Evolutionary conservation across 2,329 filamentous ascomycete genomes (phyloP).

Genomic region (Trichoderma semiorbis): DNA sequence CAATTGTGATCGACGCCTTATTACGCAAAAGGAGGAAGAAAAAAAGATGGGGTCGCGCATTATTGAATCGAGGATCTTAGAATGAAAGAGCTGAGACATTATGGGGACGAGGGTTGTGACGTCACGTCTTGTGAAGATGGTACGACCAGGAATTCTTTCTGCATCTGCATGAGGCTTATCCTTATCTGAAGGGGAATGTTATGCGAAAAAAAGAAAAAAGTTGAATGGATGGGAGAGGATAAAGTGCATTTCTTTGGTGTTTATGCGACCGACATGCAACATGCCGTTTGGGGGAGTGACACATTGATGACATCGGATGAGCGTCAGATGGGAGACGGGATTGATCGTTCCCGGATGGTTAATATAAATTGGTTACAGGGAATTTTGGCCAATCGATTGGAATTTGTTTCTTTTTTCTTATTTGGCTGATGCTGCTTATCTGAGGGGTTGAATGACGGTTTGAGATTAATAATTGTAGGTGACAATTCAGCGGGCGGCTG

Average conservation of each 20-base stretch:
- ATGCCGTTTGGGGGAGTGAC: not conserved
- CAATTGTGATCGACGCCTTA: not conserved
- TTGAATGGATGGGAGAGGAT: not conserved
- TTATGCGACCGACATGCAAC: not conserved
- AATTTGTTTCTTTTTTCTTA: not conserved
- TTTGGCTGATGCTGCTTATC: not conserved
- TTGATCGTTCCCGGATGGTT: not conserved
- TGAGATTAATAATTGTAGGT: not conserved
- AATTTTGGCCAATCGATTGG: not conserved
- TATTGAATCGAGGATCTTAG: conserved; percentile 1
- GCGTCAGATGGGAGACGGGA: not conserved
- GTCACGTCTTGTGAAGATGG: not conserved
- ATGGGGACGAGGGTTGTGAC: not conserved
- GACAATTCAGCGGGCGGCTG: not conserved
- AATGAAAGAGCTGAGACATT: not conserved
- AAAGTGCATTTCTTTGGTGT: not conserved
- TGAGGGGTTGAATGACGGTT: not conserved
- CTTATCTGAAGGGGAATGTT: not conserved
- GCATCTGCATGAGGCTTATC: not conserved
- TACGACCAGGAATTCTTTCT: not conserved
- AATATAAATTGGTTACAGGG: not conserved
- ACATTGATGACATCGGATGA: not conserved
- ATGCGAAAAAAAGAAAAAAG: not conserved
- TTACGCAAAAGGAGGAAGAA: not conserved
- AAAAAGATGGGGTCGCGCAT: not conserved